These are phyloP conservation scores for Gnetum montanum DNA, from an alignment of 75 land plant genomes.

Conservation along the genomic window DNA sequence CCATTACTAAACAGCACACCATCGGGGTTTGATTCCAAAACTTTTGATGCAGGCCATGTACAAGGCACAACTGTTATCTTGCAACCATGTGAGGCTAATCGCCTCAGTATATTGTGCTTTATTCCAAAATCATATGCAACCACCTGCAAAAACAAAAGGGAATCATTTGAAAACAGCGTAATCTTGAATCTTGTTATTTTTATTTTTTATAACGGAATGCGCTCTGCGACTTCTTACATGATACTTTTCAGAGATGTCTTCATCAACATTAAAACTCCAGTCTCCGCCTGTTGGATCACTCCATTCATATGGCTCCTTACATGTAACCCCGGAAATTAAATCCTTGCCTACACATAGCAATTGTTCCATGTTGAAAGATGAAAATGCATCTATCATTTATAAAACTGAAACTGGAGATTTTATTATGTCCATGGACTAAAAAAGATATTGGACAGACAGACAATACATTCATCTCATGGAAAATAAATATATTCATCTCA, in stretches of 20 bases:
- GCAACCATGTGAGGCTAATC: conserved; percentile 85
- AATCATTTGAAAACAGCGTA: not conserved
- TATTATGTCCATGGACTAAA: no score
- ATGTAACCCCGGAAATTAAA: conserved; percentile 71
- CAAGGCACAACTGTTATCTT: conserved; percentile 93
- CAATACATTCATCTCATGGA: no score
- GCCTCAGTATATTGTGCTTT: conserved; percentile 81
- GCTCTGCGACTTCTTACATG: conserved; percentile 34
- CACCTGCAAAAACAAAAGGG: conserved; percentile 40
- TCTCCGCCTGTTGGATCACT: conserved; percentile 48
- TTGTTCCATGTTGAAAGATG: not conserved
- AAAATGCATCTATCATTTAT: not conserved
- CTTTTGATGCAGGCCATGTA: conserved; percentile 79
- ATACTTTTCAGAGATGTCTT: conserved; percentile 22
- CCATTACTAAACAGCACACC: conserved; percentile 96
- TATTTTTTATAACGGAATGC: not conserved
- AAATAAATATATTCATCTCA: no score
- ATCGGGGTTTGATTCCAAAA: conserved; percentile 83
- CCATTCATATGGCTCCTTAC: conserved; percentile 77
- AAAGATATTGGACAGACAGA: no score
- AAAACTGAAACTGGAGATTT: no score
- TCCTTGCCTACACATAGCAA: conserved; percentile 59
- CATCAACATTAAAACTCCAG: conserved; percentile 62
- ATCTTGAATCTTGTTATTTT: not conserved
- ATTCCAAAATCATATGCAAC: conserved; percentile 97